Evolutionary conservation across 345 rosid genomes (phyloP), one percentile per base, ranked within the genome.

Genomic region (Eucalyptus erythrocorys): DNA sequence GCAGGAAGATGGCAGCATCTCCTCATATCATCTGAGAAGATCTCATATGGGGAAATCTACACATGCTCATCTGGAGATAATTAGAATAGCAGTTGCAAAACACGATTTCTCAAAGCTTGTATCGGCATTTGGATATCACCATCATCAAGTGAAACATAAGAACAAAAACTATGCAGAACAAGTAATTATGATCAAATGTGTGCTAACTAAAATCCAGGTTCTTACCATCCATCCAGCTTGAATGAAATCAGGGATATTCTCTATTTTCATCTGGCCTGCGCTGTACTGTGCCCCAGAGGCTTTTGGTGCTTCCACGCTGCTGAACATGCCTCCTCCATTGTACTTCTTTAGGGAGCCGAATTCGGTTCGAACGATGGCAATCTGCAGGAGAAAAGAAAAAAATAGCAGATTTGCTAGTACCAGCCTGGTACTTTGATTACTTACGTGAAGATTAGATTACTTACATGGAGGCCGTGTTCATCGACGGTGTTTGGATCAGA

Each of bases 161-260:
- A 30, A 68, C 9, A 43, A 32, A 57, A n/a, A n/a, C 6, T 6
- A 37, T 8, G 32, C 59, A 34, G 16, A 45, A 6, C 37, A 9
- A 22, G 6, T 13, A 57, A 4, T 40, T 37, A 27, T 13, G n/a
- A 32, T 51, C 6, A 51, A 51, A 43, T 7, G 32, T 49, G 17
- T 50, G 47, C 37, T 42, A 48, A 43, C 7, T 16, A 59, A 27
- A 19, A 17, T 24, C 19, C 50, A 13, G 64, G 24, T 51, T 15
- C 88, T 49, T 82, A 88, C 92, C 79, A 64, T 88, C 88, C 88
- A 91, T 10, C 92, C 90, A 57, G 53, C 88, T 79, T 85, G 86
- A 22, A 91, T 48, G 30, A 22, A 26, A 11, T 88, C 91, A 4
- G 55, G 68, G 42, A 87, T 85, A 49, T 80, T 89, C 34, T 64